phyloP scores from a whole-genome alignment of 441 rosid genomes.

The Croton laevigatus region DNA sequence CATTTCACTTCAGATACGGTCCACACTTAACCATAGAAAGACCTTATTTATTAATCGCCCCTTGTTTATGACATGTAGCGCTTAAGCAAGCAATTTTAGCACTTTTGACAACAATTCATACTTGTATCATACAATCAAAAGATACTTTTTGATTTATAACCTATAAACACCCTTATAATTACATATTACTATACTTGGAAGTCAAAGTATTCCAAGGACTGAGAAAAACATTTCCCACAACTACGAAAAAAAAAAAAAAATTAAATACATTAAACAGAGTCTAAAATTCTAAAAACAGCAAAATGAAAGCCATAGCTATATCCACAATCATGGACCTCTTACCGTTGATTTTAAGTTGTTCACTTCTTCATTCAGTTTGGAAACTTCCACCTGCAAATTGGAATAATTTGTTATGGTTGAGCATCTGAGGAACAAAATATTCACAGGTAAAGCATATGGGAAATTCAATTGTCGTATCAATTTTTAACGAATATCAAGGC shows the following conservation, averaged over 20 bases:
- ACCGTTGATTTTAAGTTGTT: slow-evolving; percentile 55
- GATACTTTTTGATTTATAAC: too few species aligned
- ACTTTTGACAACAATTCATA: too few species aligned
- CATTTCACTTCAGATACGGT: too few species aligned
- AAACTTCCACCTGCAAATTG: slow-evolving; percentile 62
- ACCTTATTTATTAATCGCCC: too few species aligned
- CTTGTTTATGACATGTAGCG: too few species aligned
- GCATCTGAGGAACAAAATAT: not conserved
- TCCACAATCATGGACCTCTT: slow-evolving; percentile 15
- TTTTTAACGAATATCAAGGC: not conserved
- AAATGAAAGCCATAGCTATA: not conserved
- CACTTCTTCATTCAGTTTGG: slow-evolving; percentile 59
- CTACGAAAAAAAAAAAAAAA: not conserved
- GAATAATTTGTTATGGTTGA: slow-evolving; percentile 15
- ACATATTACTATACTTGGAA: not conserved
- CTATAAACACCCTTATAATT: too few species aligned
- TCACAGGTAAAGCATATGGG: not conserved
- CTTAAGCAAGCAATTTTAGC: too few species aligned
- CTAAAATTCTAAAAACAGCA: not conserved
- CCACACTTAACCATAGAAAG: too few species aligned
- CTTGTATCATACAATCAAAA: too few species aligned
- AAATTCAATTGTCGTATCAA: not conserved
- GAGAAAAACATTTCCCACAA: not conserved
- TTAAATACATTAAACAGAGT: not conserved
- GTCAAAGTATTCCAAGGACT: not conserved